phyloP scores from a whole-genome alignment of 345 rosid genomes.

The Excoecaria agallocha region DNA sequence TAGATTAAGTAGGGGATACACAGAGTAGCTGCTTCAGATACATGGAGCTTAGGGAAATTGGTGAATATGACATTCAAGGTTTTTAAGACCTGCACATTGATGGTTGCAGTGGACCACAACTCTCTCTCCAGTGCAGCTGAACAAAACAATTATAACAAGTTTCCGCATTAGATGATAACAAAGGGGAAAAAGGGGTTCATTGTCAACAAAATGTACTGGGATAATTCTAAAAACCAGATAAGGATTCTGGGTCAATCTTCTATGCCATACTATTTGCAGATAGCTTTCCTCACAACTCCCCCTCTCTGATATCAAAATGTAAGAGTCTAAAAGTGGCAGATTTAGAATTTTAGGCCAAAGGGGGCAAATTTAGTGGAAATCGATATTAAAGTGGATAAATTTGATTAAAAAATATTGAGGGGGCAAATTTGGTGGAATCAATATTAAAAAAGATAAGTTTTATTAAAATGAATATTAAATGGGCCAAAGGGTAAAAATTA shows the following conservation, averaged over 20 bases:
- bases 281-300: neutral
- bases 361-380: too few species aligned
- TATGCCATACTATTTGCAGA: neutral
- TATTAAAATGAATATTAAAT: too few species aligned
- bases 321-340: neutral
- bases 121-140: slow-evolving; percentile 95
- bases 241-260: neutral
- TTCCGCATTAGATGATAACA: slow-evolving; percentile 7
- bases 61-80: slow-evolving; percentile 71
- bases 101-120: slow-evolving; percentile 68
- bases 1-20: slow-evolving; percentile 82
- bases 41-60: slow-evolving; percentile 81
- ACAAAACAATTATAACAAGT: slow-evolving; percentile 18
- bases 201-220: neutral
- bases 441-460: too few species aligned
- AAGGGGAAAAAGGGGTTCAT: neutral
- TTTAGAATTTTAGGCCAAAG: too few species aligned
- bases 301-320: neutral
- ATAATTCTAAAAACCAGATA: neutral
- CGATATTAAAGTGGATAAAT: too few species aligned
- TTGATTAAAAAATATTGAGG: too few species aligned
- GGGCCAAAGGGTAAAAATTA: too few species aligned
- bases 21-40: slow-evolving; percentile 84
- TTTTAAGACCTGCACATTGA: slow-evolving; percentile 72
- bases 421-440: too few species aligned